A percentile compares a stretch with the other conserved stretches of the same genome.
These are phyloP conservation scores for Cladobotryum protrusum DNA, from an alignment of 2,329 filamentous ascomycete genomes.

Conservation along the genomic window DNA sequence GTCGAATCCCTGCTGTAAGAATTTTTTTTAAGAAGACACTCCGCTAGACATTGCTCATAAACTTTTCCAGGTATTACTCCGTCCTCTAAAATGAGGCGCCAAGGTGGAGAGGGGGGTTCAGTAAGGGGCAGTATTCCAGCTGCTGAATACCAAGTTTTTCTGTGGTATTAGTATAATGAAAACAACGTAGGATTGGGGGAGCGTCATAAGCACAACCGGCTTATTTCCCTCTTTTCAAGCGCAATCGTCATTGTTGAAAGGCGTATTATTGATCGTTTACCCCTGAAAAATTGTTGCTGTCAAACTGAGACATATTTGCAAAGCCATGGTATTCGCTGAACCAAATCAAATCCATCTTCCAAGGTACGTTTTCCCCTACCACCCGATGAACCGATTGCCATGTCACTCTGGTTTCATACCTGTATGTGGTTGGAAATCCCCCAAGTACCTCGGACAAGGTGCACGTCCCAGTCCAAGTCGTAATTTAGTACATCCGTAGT, in stretches of 20 bases:
- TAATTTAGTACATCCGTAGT: neutral
- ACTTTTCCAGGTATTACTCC: neutral
- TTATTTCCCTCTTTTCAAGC: neutral
- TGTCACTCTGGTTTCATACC: slow-evolving; percentile 3
- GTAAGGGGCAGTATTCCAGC: neutral
- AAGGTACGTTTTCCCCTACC: too few relatives aligned
- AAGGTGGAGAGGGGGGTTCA: slow-evolving; percentile 9
- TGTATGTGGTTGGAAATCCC: slow-evolving; percentile 5
- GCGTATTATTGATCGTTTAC: neutral
- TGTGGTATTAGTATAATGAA: too few relatives aligned
- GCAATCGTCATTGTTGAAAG: neutral
- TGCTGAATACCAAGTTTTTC: too few relatives aligned
- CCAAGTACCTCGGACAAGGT: neutral
- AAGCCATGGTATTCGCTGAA: too few relatives aligned
- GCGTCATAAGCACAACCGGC: neutral
- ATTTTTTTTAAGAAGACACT: neutral
- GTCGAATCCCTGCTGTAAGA: slow-evolving; percentile 7
- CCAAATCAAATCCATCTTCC: too few relatives aligned
- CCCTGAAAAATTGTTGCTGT: too few relatives aligned
- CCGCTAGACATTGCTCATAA: too few relatives aligned
- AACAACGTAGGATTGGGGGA: too few relatives aligned
- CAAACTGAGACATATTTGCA: too few relatives aligned
- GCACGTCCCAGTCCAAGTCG: neutral
- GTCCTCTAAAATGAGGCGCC: slow-evolving; percentile 8
- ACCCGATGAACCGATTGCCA: neutral